Evolutionary conservation across 805 yeast genomes (phyloP).

Genomic region (Candida berthetii): DNA sequence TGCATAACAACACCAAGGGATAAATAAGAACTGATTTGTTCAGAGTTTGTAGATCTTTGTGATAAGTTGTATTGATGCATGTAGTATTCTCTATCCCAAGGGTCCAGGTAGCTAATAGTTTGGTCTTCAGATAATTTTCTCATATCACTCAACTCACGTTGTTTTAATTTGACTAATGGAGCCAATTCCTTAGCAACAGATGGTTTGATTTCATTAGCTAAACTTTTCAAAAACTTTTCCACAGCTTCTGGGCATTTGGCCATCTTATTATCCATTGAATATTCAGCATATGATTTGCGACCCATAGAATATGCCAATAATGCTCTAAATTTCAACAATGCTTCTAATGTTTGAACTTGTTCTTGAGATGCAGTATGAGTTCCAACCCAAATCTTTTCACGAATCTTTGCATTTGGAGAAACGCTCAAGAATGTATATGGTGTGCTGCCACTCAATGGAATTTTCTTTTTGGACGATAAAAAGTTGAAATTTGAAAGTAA

Average conservation of each 20-base stretch:
- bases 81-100: constrained; percentile 89
- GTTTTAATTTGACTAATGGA: constrained; percentile 34
- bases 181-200: constrained; percentile 57
- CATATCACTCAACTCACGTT: constrained; percentile 19
- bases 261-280: constrained; percentile 87
- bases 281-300: constrained; percentile 61
- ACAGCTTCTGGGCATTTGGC: constrained; percentile 79
- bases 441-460: constrained; percentile 57
- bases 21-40: constrained; percentile 62
- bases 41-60: constrained; percentile 28
- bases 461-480: constrained; percentile 26
- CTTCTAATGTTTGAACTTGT: constrained; percentile 56
- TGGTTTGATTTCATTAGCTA: constrained; percentile 45
- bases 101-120: constrained; percentile 46
- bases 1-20: constrained; percentile 82
- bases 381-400: constrained; percentile 70
- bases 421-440: constrained; percentile 61
- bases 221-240: constrained; percentile 52
- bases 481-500: constrained; percentile 10
- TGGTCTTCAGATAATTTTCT: constrained; percentile 27
- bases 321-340: constrained; percentile 59
- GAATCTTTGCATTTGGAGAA: constrained; percentile 46
- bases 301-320: constrained; percentile 71
- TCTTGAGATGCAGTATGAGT: constrained; percentile 57
- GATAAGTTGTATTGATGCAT: constrained; percentile 25